A percentile compares a stretch with the other conserved stretches of the same genome.
Evolutionary conservation across 2,329 filamentous ascomycete species (phyloP).

Genomic region (Arthrobotrys pseudoclavata): DNA sequence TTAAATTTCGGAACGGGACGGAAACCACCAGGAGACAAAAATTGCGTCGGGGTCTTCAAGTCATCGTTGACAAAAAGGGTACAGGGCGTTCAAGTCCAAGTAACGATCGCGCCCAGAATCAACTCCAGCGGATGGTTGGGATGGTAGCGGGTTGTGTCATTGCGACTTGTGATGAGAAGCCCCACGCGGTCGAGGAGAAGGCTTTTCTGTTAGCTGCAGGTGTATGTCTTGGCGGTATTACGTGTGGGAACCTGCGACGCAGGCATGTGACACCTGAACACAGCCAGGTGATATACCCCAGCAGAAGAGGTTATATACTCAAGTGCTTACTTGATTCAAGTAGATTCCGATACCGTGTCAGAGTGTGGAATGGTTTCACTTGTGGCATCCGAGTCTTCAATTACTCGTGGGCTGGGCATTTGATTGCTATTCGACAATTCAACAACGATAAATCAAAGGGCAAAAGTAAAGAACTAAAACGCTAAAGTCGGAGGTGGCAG

Average conservation of each 20-base stretch:
- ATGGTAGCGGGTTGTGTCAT: conserved; percentile 14
- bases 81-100: not conserved
- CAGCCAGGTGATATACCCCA: not conserved
- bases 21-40: conserved; percentile 5
- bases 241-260: not conserved
- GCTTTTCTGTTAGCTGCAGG: not conserved
- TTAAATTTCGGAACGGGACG: conserved; percentile 32
- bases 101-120: not conserved
- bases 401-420: not conserved
- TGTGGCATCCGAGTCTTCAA: not conserved
- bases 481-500: not conserved
- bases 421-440: not conserved
- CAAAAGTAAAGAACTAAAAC: not conserved
- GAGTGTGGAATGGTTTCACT: too few relatives aligned
- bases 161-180: conserved; percentile 1
- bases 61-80: conserved; percentile 18
- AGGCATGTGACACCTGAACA: conserved; percentile 4
- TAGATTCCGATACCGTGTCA: too few relatives aligned
- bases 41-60: conserved; percentile 5
- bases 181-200: conserved; percentile 7
- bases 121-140: conserved; percentile 2
- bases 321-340: too few relatives aligned
- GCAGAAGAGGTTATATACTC: not conserved
- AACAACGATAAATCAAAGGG: not conserved
- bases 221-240: conserved; percentile 5